Evolutionary conservation across 495 filamentous ascomycete species (phyloP), one percentile per base, ranked within the genome.

Genomic region (Penicillium silybi): DNA sequence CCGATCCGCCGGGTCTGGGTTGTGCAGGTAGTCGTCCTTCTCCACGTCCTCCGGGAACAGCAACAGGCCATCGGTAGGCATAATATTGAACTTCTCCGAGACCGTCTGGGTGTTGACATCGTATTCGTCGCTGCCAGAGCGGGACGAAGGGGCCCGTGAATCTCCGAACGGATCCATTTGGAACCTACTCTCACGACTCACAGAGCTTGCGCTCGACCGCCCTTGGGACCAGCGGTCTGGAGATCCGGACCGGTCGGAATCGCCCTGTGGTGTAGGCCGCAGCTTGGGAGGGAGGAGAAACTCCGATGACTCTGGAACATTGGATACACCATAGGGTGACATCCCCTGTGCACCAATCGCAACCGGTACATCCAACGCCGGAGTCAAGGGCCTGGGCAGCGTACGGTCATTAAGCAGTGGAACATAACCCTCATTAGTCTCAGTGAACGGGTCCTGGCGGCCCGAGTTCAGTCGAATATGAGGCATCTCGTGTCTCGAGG

Each of bases 11-110:
- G 81, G 79, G 58, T 85, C 81, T 9, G 87, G 87, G 56, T 88
- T 87, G 59, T 91, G 87, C 54, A 92, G 52, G 52, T 77, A 85
- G 61, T 90, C 87, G 64, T 90, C 87, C 57, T 88, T 86, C 66
- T 91, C 87, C 22, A 87, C 84, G 62, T 90, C 86, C 57, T 88
- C 81, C 2, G 85, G 87, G 60, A 85, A 89, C 18, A 90, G 64
- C 23, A 91, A 61, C 51, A 90, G 64, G 0, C 84, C 86, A 27
- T 84, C 81, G 6, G 84, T 86, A 2, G 87, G 87, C 67, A 83
- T 77, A 44, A 90, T 89, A 58, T 87, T 88, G 59, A 85, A 90
- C 60, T 90, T 90, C 54, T 88, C 85, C 11, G 84, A 83, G 2
- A 89, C 87, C 4, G 87, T 89, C 66, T 90, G 86, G 4, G 85